Evolutionary conservation across 2,329 filamentous ascomycete genomes (phyloP), one percentile per base, ranked within the genome.

Genomic region (Pseudogymnoascus destructans): DNA sequence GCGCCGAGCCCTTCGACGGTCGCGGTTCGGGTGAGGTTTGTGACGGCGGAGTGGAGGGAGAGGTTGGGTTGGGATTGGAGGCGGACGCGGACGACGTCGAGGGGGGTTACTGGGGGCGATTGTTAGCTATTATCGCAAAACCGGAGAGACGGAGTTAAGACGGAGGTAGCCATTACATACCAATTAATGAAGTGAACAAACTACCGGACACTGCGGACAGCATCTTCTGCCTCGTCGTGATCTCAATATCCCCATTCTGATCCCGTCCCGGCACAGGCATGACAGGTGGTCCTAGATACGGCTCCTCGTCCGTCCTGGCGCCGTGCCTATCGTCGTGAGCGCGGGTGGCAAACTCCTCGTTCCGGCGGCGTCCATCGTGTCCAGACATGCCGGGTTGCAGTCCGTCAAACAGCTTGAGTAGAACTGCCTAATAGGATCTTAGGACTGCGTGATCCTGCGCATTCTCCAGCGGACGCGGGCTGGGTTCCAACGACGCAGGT

Each of bases 11-110:
- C 80, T 60, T 72, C 68, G 64, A 70, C 40, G 67, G 72, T 63
- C 70, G 84, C 70, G 68, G 79, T 73, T 65, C 79, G 72, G 68
- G 82, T 70, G 70, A 85, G 71, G 71, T 77, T 75, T 68, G 79
- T 73, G 67, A 70, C 62, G 55, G 64, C 81, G 76, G 66, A 79
- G 70, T 65, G 79, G 74, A 59, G 71, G 68, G 61, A 77, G 71
- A 58, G 73, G 68, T 42, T 71, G 68, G 77, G 76, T 74, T 97
- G 92, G 1, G 93, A 92, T 72, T 98, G 93, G 58, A 95, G 78
- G 62, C 93, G 89, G 52, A 98, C 89, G 62, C 93, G 89, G 61
- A 98, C 93, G 62, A 98, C 93, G 69, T 98, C 93, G 57, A 98
- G 84, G 52, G 93, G 93, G 4, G 93, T 98, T 30, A 95, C 92